Percentiles rank a stretch among this genome's conserved stretches.
Evolutionary conservation across 192 early-diverging fungal species (phyloP).

Genomic region (Gaertneriomyces sp.): DNA sequence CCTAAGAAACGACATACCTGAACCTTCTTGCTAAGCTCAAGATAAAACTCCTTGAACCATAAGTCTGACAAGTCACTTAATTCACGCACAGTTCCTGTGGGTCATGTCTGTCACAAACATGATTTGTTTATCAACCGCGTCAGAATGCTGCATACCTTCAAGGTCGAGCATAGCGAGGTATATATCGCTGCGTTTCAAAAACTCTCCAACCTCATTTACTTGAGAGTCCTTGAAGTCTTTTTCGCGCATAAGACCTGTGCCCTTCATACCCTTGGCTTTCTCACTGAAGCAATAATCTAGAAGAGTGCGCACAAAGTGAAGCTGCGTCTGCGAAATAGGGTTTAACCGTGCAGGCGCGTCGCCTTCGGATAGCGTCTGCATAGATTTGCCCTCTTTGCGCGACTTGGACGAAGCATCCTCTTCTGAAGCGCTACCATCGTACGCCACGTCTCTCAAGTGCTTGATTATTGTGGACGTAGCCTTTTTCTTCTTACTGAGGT

Average conservation of each 20-base stretch:
- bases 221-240: conserved; percentile 52
- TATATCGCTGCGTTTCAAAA: conserved; percentile 21
- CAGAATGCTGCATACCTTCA: conserved; percentile 24
- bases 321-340: conserved; percentile 27
- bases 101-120: background rate
- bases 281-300: conserved; percentile 41
- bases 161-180: conserved; percentile 42
- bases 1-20: conserved; percentile 30
- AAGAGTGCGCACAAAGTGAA: conserved; percentile 33
- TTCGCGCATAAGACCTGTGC: conserved; percentile 43
- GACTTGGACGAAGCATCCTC: conserved; percentile 1
- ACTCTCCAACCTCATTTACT: conserved; percentile 37
- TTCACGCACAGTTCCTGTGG: conserved; percentile 26
- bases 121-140: background rate
- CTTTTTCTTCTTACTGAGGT: conserved; percentile 46
- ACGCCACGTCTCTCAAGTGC: conserved; percentile 23
- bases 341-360: background rate
- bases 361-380: background rate
- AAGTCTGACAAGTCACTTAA: conserved; percentile 42
- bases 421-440: conserved; percentile 16
- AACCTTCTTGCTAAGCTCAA: conserved; percentile 48
- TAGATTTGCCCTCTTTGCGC: conserved; percentile 8
- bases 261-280: conserved; percentile 47
- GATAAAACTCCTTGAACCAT: conserved; percentile 59
- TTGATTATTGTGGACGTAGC: conserved; percentile 24